These are phyloP conservation scores for Aspergillus sp. DNA, from an alignment of 2,329 filamentous ascomycete species.

Conservation along the genomic window DNA sequence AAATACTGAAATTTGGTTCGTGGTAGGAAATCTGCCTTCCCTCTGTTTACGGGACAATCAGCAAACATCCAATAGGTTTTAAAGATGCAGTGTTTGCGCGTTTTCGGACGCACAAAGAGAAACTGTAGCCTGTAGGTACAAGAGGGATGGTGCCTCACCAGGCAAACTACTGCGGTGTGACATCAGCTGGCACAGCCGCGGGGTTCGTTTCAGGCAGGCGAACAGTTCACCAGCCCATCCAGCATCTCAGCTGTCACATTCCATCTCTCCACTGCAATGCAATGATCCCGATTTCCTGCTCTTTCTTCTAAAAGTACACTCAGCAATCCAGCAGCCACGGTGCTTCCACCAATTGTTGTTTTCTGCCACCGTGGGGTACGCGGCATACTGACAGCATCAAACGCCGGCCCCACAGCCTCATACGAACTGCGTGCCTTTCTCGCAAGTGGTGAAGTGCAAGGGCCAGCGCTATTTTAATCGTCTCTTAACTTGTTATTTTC, in stretches of 20 bases:
- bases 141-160: conserved; percentile 2
- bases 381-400: not conserved
- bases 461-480: not conserved
- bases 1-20: not conserved
- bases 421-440: not conserved
- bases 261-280: not conserved
- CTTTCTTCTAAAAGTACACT: not conserved
- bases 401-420: conserved; percentile 2
- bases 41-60: not conserved
- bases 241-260: not conserved
- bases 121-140: not conserved
- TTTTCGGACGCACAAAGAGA: not conserved
- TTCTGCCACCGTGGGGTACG: not conserved
- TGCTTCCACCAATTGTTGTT: not conserved
- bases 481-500: not conserved
- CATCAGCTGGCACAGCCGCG: conserved; percentile 30
- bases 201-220: conserved; percentile 19
- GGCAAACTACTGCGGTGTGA: conserved; percentile 39
- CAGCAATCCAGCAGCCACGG: not conserved
- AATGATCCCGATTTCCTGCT: not conserved
- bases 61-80: not conserved
- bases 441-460: not conserved
- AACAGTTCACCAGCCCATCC: not conserved
- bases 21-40: not conserved
- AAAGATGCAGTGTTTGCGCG: not conserved